phyloP scores from a whole-genome alignment of 257 asterid species.

The Anisodus tanguticus region DNA sequence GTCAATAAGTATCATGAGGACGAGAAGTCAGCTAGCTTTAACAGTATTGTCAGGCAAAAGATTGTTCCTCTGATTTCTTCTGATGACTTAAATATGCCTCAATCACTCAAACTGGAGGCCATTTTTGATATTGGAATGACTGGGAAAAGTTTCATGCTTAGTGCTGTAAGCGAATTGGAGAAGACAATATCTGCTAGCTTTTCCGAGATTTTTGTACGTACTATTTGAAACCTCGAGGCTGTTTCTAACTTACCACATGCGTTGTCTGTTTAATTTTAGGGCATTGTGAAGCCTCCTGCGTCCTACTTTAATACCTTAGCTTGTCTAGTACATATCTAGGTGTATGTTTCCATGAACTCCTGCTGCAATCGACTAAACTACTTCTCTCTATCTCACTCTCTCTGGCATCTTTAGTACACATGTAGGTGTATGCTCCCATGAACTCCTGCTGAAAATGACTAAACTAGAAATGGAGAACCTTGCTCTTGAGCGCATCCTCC shows the following conservation, averaged over 20 bases:
- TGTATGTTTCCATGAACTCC: slow-evolving; percentile 16
- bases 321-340: neutral
- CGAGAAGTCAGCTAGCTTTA: slow-evolving; percentile 62
- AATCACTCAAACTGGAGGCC: slow-evolving; percentile 69
- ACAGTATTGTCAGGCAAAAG: slow-evolving; percentile 66
- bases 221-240: slow-evolving; percentile 27
- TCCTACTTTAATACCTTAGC: slow-evolving; percentile 18
- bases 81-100: slow-evolving; percentile 57
- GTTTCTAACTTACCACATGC: neutral
- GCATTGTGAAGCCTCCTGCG: slow-evolving; percentile 2
- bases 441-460: slow-evolving; percentile 18
- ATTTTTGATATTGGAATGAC: slow-evolving; percentile 71
- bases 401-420: slow-evolving; percentile 11
- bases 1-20: slow-evolving; percentile 57
- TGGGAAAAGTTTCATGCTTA: slow-evolving; percentile 63
- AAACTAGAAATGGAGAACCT: neutral
- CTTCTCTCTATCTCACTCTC: neutral
- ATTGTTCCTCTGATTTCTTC: slow-evolving; percentile 62
- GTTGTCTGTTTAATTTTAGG: neutral
- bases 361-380: slow-evolving; percentile 26
- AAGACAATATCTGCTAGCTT: slow-evolving; percentile 64
- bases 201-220: slow-evolving; percentile 69
- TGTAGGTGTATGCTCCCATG: slow-evolving; percentile 5
- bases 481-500: neutral
- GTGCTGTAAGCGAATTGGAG: slow-evolving; percentile 62